Base-by-base conservation (phyloP, 306 rosid genomes). In the Cucurbita moschata region DNA sequence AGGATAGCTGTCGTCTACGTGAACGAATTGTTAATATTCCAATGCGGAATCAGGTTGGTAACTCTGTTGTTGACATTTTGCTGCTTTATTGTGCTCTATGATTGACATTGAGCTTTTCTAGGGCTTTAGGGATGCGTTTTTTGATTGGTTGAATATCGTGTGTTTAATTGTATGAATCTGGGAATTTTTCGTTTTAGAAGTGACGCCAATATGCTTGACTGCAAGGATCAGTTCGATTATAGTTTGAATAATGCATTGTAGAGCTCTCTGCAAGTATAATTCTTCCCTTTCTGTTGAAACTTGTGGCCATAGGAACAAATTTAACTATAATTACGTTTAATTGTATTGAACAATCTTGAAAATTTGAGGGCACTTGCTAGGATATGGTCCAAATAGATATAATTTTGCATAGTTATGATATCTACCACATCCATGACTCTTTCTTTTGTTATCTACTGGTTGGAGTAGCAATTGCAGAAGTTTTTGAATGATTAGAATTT, bases 21-120 rank as follows among this genome's bases (percentile, higher is more conserved):
- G 77, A 77, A 15, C 82, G 91, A 39, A 79, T 84, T 51, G 79
- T 92, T 57, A 83, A 76, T 47, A 73, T 92, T 62, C 96, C 92
- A 7, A 16, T 74, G 55, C 88, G 93, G 13, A 88, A 92, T 52
- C 96, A 92, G 89, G 98, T 87, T 16, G 8, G 66, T 7, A 30
- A 43, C 19, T 52, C 26, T 18, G 35, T 44, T 18, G 0, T 8
- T 4, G 7, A 35, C 44, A 14, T 60, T 35, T 60, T 60, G 42
- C 71, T 39, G 68, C 49, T 62, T 39, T 15, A 39, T 38, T 62
- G 49, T 38, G 49, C 49, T 38, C 13, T 46, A 38, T 16, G 14
- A 39, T 62, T 15, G 26, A 42, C 16, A 43, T 65, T 65, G n/a
- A 42, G 53, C 38, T 44, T n/a, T 64, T 64, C 15, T 64, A 64